Conservation (phyloP, 2,329 filamentous ascomycete species). For the Podosphaera aphanis region DNA sequence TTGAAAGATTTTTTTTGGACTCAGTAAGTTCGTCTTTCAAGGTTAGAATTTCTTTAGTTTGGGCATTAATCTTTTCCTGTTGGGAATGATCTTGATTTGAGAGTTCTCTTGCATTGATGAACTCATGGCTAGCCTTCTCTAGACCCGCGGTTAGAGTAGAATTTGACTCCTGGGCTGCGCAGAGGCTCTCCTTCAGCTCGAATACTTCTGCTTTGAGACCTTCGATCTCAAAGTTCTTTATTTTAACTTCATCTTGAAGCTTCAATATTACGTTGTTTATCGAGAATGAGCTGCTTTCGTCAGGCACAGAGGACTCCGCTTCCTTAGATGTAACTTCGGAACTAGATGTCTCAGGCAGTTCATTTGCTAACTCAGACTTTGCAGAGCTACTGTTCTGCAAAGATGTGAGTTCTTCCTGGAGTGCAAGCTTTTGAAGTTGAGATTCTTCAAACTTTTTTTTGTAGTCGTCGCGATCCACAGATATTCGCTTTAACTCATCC, state of each 20-base stretch:
- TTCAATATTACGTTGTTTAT: constrained; percentile 72
- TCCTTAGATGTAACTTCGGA: neutral
- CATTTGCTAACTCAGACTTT: neutral
- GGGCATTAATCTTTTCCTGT: constrained; percentile 8
- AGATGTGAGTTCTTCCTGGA: constrained; percentile 35
- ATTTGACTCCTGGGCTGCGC: constrained; percentile 46
- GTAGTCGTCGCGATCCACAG: constrained; percentile 54
- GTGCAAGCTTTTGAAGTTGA: constrained; percentile 36
- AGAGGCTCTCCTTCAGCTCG: constrained; percentile 44
- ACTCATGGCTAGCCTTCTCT: constrained; percentile 23
- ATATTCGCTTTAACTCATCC: constrained; percentile 75
- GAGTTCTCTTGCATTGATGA: constrained; percentile 51
- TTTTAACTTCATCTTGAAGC: constrained; percentile 49
- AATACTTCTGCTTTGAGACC: constrained; percentile 46
- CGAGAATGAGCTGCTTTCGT: constrained; percentile 61
- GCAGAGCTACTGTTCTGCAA: neutral
- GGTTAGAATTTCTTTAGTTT: constrained; percentile 9
- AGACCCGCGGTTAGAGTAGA: constrained; percentile 32
- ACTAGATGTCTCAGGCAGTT: neutral
- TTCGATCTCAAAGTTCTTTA: constrained; percentile 47
- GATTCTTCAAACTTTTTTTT: constrained; percentile 54
- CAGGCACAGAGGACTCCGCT: neutral
- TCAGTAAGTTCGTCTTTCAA: constrained; percentile 12
- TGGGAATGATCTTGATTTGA: constrained; percentile 6
- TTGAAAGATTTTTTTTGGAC: constrained; percentile 9